Evolutionary conservation across 139 green algal species (phyloP), one percentile per base, ranked within the genome.

Genomic region (Trebouxia sp.): DNA sequence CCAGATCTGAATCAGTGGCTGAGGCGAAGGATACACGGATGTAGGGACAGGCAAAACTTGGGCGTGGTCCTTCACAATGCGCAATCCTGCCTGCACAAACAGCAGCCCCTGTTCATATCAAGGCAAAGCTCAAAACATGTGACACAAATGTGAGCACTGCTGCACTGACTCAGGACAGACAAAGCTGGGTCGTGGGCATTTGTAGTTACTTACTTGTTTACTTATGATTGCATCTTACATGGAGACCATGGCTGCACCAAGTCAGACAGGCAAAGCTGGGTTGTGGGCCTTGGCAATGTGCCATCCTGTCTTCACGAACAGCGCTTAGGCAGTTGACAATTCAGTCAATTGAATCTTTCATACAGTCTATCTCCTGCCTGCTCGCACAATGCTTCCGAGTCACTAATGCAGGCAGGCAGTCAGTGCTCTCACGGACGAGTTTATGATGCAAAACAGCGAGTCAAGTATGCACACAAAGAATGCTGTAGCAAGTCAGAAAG

Each of bases 11-110:
- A 28, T 82, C 62, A 0, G 76, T 30, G 3, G 75, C 83, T 45
- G 78, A 65, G n/a, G 80, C 81, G 84, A 88, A 92, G 20, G 86
- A 90, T 3, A 90, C 50, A 24, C 88, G 81, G 38, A 89, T 58
- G 55, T 79, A 85, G 15, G 88, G 86, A 56, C 80, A 87, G 7
- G 74, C 58, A 51, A 74, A 45, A 4, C 6, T 35, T 0, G 78
- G 65, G 30, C 65, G 35, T 10, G 78, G 78, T 10, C 78, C 78
- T 26, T 69, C 22, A 10, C 62, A 67, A 38, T 83, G 78, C 17
- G 62, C 47, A 37, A 83, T 78, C n/a, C 78, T 70, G 22, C 82
- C 82, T 85, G 81, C 79, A 76, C 6, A 26, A 43, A 28, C 50
- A 58, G 50, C 50, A 58, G 50, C 50, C 3, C 20, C 50, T 28